Base-by-base conservation (phyloP, 257 asterid species). In the Cruciata laevipes region DNA sequence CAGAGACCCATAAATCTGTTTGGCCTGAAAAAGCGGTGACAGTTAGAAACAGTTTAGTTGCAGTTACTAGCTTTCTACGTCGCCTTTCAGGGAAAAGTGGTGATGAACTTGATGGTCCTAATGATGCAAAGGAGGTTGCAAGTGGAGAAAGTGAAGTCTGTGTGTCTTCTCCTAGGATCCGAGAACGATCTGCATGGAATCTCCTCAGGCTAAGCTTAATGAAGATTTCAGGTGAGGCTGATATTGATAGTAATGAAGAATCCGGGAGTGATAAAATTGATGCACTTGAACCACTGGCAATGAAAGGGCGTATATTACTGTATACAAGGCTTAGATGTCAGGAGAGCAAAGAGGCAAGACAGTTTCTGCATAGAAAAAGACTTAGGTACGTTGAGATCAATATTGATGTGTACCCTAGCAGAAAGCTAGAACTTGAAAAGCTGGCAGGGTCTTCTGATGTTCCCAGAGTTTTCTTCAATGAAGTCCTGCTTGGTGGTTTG, bases 21-120 rank as follows among this genome's bases (percentile, higher is more conserved):
- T 88, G 96, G 96, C 95, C 98, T 53, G 94, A 85, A 67, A 91
- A 81, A 71, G 96, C 98, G 53, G 89, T 69, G 59, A 87, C 91
- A 73, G 77, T 89, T 66, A 77, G 85, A 23, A 79, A 87, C 73
- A 87, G 98, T 76, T 44, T 74, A 65, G 80, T 82, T 40, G 96
- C 96, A 4, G 82, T 87, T 62, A 81, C 91, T 67, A 85, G 80
- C 74, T 81, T 89, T 68, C 52, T 91, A 56, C 95, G 92, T 42
- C 96, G 85, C 65, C 86, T 91, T 72, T 89, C 95, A 38, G 90
- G 85, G 61, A 89, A 79, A 83, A 80, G 84, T 65, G 82, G 84
- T 40, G 93, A 80, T 63, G 84, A 82, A 25, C 73, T 62, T 64
- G 87, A 78, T 72, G 79, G 33, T 69, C 38, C 82, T 37, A 80